Percentiles rank a stretch among this genome's conserved stretches.
Evolutionary conservation across 805 yeast species (phyloP).

Genomic region (Cyberlindnera xylosilytica): DNA sequence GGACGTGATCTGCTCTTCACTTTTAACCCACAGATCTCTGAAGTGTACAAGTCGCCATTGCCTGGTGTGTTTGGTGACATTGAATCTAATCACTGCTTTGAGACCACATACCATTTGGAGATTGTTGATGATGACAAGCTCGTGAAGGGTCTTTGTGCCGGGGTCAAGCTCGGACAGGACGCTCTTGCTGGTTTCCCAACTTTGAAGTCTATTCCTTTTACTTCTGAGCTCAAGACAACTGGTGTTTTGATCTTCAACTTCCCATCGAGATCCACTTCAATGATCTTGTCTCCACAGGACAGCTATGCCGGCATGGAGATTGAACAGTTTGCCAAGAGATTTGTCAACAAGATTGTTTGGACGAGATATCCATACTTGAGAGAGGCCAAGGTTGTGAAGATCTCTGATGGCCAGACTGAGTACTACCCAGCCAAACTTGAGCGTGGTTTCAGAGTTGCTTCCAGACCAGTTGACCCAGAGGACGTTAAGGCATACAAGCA

Average conservation of each 20-base stretch:
- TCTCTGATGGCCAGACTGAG: slow-evolving; percentile 51
- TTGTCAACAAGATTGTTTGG: slow-evolving; percentile 60
- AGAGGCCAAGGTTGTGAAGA: slow-evolving; percentile 68
- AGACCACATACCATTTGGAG: slow-evolving; percentile 53
- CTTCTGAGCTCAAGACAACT: slow-evolving; percentile 48
- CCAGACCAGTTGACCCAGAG: slow-evolving; percentile 42
- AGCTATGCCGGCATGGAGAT: slow-evolving; percentile 51
- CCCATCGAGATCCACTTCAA: slow-evolving; percentile 80
- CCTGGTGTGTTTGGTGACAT: slow-evolving; percentile 76
- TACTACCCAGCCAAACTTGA: slow-evolving; percentile 36
- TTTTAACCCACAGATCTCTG: slow-evolving; percentile 73
- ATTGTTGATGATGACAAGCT: slow-evolving; percentile 35
- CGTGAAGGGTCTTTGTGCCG: slow-evolving; percentile 57
- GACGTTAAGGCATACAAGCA: slow-evolving; percentile 46
- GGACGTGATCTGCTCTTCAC: slow-evolving; percentile 68
- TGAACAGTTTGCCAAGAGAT: slow-evolving; percentile 63
- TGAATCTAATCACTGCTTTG: slow-evolving; percentile 75
- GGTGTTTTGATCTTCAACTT: slow-evolving; percentile 78
- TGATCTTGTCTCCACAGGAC: slow-evolving; percentile 62
- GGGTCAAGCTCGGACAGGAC: slow-evolving; percentile 67
- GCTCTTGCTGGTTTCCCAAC: slow-evolving; percentile 90
- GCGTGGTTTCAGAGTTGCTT: slow-evolving; percentile 31
- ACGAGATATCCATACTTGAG: slow-evolving; percentile 88
- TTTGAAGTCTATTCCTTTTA: slow-evolving; percentile 64
- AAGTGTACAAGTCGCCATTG: slow-evolving; percentile 68